A percentile compares a stretch with the other conserved stretches of the same genome.
Conservation (phyloP, 495 filamentous ascomycete species). For the Trichocladium antarcticum region DNA sequence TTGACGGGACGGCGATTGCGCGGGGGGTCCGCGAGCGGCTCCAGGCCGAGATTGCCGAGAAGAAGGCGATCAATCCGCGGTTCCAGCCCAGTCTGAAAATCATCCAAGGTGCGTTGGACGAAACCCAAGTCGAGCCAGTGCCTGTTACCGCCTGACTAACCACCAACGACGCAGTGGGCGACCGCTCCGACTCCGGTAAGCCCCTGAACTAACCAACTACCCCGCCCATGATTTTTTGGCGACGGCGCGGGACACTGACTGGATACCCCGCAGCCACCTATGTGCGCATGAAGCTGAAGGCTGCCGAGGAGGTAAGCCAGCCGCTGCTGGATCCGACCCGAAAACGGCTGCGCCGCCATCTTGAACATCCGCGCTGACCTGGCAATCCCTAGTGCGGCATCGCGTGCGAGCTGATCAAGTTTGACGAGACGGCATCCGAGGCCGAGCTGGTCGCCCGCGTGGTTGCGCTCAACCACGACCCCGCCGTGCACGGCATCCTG, state of each 20-base stretch:
- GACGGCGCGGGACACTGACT: constrained; percentile 18
- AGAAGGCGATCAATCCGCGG: constrained; percentile 68
- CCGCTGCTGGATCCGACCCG: constrained; percentile 5
- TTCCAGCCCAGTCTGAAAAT: constrained; percentile 85
- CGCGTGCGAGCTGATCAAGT: constrained; percentile 70
- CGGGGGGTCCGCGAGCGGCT: constrained; percentile 74
- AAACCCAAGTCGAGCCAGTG: not conserved
- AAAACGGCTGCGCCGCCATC: constrained; percentile 2
- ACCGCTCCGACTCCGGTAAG: constrained; percentile 85
- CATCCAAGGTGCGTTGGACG: constrained; percentile 61
- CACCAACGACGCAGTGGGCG: constrained; percentile 51
- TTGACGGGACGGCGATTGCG: constrained; percentile 92
- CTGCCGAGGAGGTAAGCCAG: constrained; percentile 68
- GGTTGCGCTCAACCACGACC: constrained; percentile 73
- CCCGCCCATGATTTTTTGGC: not conserved
- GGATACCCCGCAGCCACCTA: constrained; percentile 59
- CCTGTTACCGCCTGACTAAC: too few relatives aligned
- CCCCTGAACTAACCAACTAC: constrained; percentile 9
- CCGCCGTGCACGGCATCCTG: constrained; percentile 78
- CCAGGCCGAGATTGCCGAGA: constrained; percentile 64
- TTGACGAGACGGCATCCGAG: constrained; percentile 71
- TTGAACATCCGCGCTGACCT: not conserved
- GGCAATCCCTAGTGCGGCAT: constrained; percentile 60
- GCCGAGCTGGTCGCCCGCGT: constrained; percentile 75
- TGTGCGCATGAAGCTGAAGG: constrained; percentile 99